These are phyloP conservation scores for Coelastrella sp. DNA, from an alignment of 139 green algal species.

Conservation along the genomic window DNA sequence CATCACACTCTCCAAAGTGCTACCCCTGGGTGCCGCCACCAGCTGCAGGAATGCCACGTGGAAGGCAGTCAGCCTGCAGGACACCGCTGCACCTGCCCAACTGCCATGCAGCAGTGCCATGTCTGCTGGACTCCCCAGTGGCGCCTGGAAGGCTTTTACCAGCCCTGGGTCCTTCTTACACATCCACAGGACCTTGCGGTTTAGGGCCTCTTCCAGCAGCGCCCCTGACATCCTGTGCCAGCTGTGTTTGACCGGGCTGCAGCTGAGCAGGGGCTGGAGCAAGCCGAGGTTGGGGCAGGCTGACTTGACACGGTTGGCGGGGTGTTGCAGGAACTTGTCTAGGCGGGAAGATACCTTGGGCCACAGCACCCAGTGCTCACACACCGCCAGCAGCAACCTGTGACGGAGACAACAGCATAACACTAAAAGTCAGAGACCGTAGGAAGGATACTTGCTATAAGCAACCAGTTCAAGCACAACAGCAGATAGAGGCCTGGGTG, in stretches of 20 bases:
- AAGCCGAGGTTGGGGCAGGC: conserved; percentile 45
- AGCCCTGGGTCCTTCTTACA: conserved; percentile 49
- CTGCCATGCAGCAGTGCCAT: conserved; percentile 4
- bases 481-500: not conserved
- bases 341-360: conserved; percentile 11
- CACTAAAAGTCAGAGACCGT: not conserved
- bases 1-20: conserved; percentile 45
- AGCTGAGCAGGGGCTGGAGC: conserved; percentile 51
- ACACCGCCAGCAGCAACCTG: conserved; percentile 52
- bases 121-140: not conserved
- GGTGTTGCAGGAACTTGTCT: conserved; percentile 30
- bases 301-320: conserved; percentile 15
- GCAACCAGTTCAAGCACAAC: not conserved
- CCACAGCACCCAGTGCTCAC: conserved; percentile 49
- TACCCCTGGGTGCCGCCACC: conserved; percentile 32
- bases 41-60: conserved; percentile 50
- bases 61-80: conserved; percentile 42
- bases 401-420: not conserved
- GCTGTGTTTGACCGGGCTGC: conserved; percentile 29
- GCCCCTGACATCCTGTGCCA: conserved; percentile 25
- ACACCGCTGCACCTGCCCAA: conserved; percentile 1
- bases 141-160: conserved; percentile 1
- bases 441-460: not conserved
- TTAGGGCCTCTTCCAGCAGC: conserved; percentile 36
- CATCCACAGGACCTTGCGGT: conserved; percentile 52